These are phyloP conservation scores for Xerocomus minutiporus DNA, from an alignment of 1,284 basidiomycete species.

Conservation along the genomic window DNA sequence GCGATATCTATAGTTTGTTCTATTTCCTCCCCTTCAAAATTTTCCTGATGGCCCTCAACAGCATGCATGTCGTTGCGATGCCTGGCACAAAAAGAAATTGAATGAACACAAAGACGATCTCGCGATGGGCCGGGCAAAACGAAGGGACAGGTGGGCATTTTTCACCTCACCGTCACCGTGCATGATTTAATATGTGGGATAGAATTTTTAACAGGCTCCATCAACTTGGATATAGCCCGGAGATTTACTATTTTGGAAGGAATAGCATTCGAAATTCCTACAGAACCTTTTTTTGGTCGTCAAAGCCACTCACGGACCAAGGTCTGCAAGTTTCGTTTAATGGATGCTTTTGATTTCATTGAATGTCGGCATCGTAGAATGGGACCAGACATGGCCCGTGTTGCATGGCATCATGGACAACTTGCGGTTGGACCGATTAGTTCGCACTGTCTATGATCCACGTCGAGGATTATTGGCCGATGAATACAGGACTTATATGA, in stretches of 20 bases:
- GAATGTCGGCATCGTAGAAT: constrained; percentile 5
- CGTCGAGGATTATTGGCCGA: constrained; percentile 7
- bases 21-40: background rate
- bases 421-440: background rate
- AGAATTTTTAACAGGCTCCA: constrained; percentile 12
- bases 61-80: constrained; percentile 11
- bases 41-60: background rate
- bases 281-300: background rate
- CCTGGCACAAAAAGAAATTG: background rate
- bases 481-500: constrained; percentile 7
- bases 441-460: background rate
- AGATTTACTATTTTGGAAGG: background rate
- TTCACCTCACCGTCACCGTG: background rate
- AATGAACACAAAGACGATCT: background rate
- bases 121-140: background rate
- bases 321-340: background rate
- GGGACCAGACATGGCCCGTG: constrained; percentile 6
- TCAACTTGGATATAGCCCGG: constrained; percentile 3
- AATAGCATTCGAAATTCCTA: background rate
- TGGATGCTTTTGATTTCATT: background rate
- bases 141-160: background rate
- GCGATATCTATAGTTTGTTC: background rate
- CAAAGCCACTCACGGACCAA: constrained; percentile 7
- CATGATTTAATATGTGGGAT: background rate
- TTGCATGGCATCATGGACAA: constrained; percentile 8